phyloP scores from a whole-genome alignment of 257 asterid species.

The Lycium ferocissimum region DNA sequence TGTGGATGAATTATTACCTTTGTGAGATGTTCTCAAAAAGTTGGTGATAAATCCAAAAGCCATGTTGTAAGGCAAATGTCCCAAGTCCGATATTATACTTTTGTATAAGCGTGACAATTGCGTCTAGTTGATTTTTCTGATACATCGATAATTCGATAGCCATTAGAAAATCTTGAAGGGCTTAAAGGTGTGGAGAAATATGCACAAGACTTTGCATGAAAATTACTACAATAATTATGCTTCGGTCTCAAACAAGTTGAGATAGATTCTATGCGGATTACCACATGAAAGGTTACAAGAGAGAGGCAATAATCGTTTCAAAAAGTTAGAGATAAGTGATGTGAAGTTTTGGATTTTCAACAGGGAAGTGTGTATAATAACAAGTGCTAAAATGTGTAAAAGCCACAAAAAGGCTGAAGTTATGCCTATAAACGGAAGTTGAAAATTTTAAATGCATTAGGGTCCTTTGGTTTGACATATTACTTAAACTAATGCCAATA shows the following conservation, averaged over 20 bases:
- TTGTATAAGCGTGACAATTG: no score
- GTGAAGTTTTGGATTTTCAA: slow-evolving; percentile 40
- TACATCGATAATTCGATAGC: slow-evolving; percentile 37
- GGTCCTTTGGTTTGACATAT: neutral
- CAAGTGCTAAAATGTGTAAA: neutral
- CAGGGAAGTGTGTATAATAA: slow-evolving; percentile 24
- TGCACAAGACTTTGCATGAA: slow-evolving; percentile 38
- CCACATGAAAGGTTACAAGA: slow-evolving; percentile 37
- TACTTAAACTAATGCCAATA: no score
- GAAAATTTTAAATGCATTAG: neutral
- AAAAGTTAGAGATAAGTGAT: neutral
- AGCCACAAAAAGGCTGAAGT: neutral
- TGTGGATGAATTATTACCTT: no score
- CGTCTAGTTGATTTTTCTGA: slow-evolving; percentile 18
- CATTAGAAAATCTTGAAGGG: slow-evolving; percentile 41
- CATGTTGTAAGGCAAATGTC: no score
- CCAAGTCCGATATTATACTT: no score
- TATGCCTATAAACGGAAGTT: neutral
- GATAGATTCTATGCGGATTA: slow-evolving; percentile 35
- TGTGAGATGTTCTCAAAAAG: no score
- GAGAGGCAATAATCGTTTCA: slow-evolving; percentile 30
- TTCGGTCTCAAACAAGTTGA: no score
- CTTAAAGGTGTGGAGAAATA: slow-evolving; percentile 34
- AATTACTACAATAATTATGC: no score
- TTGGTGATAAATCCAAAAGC: no score